Conservation (phyloP, 2,329 filamentous ascomycete species). For the Venturia carpophila region DNA sequence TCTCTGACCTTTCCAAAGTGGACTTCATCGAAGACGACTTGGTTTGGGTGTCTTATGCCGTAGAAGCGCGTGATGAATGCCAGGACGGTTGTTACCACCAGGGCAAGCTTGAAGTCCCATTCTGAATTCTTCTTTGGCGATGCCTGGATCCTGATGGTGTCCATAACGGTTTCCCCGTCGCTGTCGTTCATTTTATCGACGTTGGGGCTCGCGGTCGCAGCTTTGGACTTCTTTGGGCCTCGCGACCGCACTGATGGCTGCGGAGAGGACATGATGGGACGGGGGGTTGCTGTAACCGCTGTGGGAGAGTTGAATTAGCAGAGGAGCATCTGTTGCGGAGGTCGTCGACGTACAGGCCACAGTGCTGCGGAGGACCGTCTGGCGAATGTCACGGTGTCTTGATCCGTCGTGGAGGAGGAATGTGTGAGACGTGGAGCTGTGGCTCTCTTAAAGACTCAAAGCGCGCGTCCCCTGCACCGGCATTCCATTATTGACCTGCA, state of each 20-base stretch:
- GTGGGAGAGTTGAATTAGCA: neutral
- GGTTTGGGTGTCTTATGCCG: slow-evolving; percentile 88
- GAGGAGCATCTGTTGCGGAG: neutral
- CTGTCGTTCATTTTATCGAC: neutral
- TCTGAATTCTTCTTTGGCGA: slow-evolving; percentile 47
- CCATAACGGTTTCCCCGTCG: neutral
- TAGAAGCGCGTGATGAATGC: slow-evolving; percentile 92
- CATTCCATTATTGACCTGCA: too few relatives aligned
- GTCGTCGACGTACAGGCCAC: neutral
- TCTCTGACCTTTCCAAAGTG: slow-evolving; percentile 91
- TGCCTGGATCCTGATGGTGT: slow-evolving; percentile 45
- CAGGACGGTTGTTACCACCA: slow-evolving; percentile 68
- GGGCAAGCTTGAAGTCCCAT: slow-evolving; percentile 74
- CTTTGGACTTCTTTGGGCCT: slow-evolving; percentile 1
- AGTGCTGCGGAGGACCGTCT: neutral
- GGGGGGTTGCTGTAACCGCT: neutral
- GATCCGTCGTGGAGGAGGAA: neutral
- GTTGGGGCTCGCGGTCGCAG: neutral
- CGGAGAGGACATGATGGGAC: slow-evolving; percentile 11
- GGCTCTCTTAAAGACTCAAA: neutral
- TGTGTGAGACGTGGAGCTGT: neutral
- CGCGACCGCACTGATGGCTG: slow-evolving; percentile 5
- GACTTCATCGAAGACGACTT: slow-evolving; percentile 98
- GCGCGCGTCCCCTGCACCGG: too few relatives aligned
- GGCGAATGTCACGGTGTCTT: neutral